Base-by-base conservation (phyloP, 1,284 basidiomycete species). In the Naganishia cerealis region DNA sequence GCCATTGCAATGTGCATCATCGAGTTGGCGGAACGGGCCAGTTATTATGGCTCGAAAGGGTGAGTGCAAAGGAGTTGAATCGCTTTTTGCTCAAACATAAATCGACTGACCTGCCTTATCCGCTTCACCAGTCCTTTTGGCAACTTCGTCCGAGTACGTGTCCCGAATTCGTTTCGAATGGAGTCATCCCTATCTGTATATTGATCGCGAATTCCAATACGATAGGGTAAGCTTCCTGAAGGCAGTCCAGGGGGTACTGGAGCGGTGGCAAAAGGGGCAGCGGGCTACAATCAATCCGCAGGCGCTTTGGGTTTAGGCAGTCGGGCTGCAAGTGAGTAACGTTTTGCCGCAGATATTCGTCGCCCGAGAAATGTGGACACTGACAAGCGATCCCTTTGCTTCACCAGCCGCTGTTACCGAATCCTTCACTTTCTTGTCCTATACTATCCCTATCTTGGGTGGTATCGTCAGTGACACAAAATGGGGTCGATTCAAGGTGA, bases 391-490 rank as follows among this genome's bases (percentile, higher is more conserved):
- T 50, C 21, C 0, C 38, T 38, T 55, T 24, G 29, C 6, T 12
- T 39, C 36, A n/a, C 5, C 21, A 50, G 70, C 73, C 10, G 77
- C 75, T 16, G 46, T 78, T 53, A 71, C 69, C 43, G 72, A 71
- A 36, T 70, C 72, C 50, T 77, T 77, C 72, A 75, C 56, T 24
- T 77, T 78, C 72, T 56, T 62, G 58, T 43, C 57, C 12, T 78
- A 77, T 71, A 67, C 74, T 33, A 71, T 77, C 53, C 76, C 77
- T 5, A 77, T 79, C 66, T 70, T 73, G 18, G 78, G 78, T 58
- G 78, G 75, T 66, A 90, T 87, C 74, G 81, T 91, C 53, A 88
- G 90, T n/a, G 89, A 90, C 75, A 86, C 87, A 12, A 84, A 86
- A 62, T 87, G 85, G 83, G 90, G 89, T 50, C 86, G 89, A 24